phyloP scores from a whole-genome alignment of 352 stramenopile species.

The Pythium utonaiense region DNA sequence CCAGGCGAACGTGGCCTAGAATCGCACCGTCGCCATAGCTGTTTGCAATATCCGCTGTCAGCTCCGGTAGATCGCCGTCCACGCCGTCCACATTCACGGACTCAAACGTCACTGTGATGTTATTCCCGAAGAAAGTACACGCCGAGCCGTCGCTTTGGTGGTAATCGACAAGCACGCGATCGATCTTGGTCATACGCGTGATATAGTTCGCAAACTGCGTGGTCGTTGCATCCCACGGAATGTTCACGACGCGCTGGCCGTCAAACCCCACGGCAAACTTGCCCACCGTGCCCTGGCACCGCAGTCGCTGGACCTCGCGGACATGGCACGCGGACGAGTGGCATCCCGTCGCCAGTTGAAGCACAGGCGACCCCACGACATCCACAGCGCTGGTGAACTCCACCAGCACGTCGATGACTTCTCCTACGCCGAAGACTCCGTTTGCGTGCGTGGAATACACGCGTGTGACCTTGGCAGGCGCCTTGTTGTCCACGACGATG shows the following conservation, averaged over 20 bases:
- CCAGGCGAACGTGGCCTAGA: slow-evolving; percentile 48
- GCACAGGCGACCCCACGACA: slow-evolving; percentile 41
- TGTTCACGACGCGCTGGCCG: slow-evolving; percentile 50
- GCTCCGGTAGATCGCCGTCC: slow-evolving; percentile 62
- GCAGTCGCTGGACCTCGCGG: slow-evolving; percentile 58
- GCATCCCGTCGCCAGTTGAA: slow-evolving; percentile 59
- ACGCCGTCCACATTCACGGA: slow-evolving; percentile 60
- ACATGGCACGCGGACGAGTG: slow-evolving; percentile 41
- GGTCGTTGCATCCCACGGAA: slow-evolving; percentile 52
- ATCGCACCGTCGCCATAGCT: slow-evolving; percentile 32
- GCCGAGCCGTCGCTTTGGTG: slow-evolving; percentile 50
- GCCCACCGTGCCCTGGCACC: slow-evolving; percentile 53
- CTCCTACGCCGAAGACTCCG: slow-evolving; percentile 52
- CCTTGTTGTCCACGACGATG: slow-evolving; percentile 44
- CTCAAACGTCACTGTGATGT: slow-evolving; percentile 76
- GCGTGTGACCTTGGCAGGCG: slow-evolving; percentile 55
- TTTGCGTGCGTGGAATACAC: slow-evolving; percentile 55
- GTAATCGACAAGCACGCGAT: slow-evolving; percentile 56
- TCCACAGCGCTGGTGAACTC: slow-evolving; percentile 71
- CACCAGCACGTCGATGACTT: slow-evolving; percentile 57
- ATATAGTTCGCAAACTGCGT: slow-evolving; percentile 48
- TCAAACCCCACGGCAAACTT: slow-evolving; percentile 66
- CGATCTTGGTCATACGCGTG: slow-evolving; percentile 58
- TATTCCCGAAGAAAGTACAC: slow-evolving; percentile 80
- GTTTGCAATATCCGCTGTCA: slow-evolving; percentile 55